Conservation (phyloP, 1,284 basidiomycete species). For the Mycena sp. region DNA sequence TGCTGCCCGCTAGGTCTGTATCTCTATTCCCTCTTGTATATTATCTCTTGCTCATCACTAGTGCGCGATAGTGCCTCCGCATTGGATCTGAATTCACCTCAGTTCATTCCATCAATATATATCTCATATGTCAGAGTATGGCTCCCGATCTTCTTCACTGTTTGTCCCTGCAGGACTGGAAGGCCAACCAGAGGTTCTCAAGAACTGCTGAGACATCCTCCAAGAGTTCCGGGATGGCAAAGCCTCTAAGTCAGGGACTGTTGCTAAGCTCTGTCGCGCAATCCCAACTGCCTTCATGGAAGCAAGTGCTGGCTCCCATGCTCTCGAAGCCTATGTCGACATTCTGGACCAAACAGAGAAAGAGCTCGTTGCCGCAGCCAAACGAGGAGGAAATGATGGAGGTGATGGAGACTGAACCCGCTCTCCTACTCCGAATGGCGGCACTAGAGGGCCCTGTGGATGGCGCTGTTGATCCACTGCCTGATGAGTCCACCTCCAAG, state of each 20-base stretch:
- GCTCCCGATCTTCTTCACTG: not conserved
- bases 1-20: too few relatives aligned
- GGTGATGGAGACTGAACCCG: not conserved
- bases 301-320: not conserved
- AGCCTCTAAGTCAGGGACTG: too few relatives aligned
- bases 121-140: not conserved
- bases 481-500: not conserved
- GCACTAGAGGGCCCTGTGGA: too few relatives aligned
- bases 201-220: not conserved
- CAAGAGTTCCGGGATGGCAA: not conserved
- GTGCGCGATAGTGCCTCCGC: too few relatives aligned
- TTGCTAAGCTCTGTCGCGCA: not conserved
- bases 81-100: too few relatives aligned
- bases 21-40: too few relatives aligned
- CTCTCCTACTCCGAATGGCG: slow-evolving; percentile 5
- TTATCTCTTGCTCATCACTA: too few relatives aligned
- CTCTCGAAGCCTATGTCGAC: not conserved
- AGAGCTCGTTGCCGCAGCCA: not conserved
- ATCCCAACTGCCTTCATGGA: not conserved
- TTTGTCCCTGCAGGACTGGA: not conserved
- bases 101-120: too few relatives aligned
- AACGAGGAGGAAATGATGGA: not conserved
- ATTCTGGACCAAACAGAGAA: not conserved
- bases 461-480: not conserved
- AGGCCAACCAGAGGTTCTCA: not conserved